These are phyloP conservation scores for Cytospora piceicola DNA, from an alignment of 2,329 filamentous ascomycete genomes.

Conservation along the genomic window DNA sequence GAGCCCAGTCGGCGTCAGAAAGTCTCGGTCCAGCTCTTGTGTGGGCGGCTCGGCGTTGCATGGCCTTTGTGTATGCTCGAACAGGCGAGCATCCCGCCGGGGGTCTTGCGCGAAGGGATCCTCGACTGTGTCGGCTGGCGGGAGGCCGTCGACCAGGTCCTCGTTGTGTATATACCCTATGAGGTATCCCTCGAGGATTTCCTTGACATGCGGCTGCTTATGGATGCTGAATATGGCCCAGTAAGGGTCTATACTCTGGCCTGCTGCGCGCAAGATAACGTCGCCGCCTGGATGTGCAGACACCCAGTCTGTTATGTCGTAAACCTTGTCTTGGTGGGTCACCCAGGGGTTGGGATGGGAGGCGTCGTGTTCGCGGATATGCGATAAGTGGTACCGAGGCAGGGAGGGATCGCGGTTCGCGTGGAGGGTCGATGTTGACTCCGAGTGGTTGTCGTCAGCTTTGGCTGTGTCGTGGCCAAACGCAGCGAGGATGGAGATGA, in stretches of 20 bases:
- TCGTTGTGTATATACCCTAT: constrained; percentile 63
- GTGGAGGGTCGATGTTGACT: constrained; percentile 9
- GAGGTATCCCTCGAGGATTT: constrained; percentile 66
- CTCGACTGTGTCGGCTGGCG: constrained; percentile 58
- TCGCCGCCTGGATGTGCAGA: constrained; percentile 68
- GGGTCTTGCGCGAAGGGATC: constrained; percentile 64
- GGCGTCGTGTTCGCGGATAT: constrained; percentile 57
- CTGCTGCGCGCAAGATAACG: constrained; percentile 68
- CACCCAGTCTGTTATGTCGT: constrained; percentile 73
- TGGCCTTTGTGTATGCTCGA: constrained; percentile 57
- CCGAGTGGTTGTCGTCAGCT: background rate
- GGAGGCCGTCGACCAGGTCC: constrained; percentile 62
- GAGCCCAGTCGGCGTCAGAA: constrained; percentile 58
- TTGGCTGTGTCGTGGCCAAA: background rate
- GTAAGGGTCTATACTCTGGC: constrained; percentile 67
- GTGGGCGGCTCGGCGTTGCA: constrained; percentile 65
- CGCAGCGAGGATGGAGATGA: background rate
- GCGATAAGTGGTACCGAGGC: constrained; percentile 54
- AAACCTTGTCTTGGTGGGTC: constrained; percentile 65
- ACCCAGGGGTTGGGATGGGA: constrained; percentile 64
- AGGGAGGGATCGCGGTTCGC: constrained; percentile 46
- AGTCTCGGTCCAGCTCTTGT: constrained; percentile 51
- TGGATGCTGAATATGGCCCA: constrained; percentile 74
- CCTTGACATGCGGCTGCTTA: constrained; percentile 65
- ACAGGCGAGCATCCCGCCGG: constrained; percentile 53